A percentile compares a stretch with the other conserved stretches of the same genome.
phyloP scores from a whole-genome alignment of 2,329 filamentous ascomycete genomes.

The Calonectria hongkongensis region DNA sequence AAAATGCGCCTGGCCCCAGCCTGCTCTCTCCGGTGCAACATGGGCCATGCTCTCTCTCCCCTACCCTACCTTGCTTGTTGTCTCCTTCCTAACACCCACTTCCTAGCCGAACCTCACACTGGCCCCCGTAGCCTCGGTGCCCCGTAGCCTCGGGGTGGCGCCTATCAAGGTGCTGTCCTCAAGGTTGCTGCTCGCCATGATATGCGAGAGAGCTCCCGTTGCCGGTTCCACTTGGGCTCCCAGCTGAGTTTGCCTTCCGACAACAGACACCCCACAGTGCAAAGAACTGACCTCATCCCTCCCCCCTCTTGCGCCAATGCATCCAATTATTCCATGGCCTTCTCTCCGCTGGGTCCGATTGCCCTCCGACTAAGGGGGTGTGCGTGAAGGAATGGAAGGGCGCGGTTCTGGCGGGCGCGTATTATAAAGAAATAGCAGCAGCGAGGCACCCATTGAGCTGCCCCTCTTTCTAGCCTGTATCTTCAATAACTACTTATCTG shows the following conservation, averaged over 20 bases:
- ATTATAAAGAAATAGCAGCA: constrained; percentile 28
- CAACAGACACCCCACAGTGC: constrained; percentile 47
- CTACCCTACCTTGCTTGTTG: constrained; percentile 1
- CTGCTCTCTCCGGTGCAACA: constrained; percentile 17
- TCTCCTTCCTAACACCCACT: neutral
- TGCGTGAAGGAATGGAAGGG: constrained; percentile 26
- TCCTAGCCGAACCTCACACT: constrained; percentile 29
- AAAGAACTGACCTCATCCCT: constrained; percentile 51
- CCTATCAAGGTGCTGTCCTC: constrained; percentile 48
- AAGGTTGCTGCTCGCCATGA: constrained; percentile 30
- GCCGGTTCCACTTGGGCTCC: constrained; percentile 50
- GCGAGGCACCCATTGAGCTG: constrained; percentile 28
- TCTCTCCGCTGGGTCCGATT: constrained; percentile 49
- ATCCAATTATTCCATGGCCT: constrained; percentile 45
- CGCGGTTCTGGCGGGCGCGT: constrained; percentile 31
- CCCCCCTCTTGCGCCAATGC: constrained; percentile 48
- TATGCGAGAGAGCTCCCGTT: constrained; percentile 38
- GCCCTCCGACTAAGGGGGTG: constrained; percentile 47
- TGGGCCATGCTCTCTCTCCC: neutral
- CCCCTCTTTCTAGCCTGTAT: constrained; percentile 36
- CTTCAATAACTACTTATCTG: constrained; percentile 19
- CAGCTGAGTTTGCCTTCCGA: constrained; percentile 46
- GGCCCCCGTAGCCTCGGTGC: constrained; percentile 28
- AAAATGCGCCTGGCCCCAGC: constrained; percentile 4
- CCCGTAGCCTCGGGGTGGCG: constrained; percentile 32